Evolutionary conservation across 352 stramenopile species (phyloP).

Genomic region (Bremia lactucae): DNA sequence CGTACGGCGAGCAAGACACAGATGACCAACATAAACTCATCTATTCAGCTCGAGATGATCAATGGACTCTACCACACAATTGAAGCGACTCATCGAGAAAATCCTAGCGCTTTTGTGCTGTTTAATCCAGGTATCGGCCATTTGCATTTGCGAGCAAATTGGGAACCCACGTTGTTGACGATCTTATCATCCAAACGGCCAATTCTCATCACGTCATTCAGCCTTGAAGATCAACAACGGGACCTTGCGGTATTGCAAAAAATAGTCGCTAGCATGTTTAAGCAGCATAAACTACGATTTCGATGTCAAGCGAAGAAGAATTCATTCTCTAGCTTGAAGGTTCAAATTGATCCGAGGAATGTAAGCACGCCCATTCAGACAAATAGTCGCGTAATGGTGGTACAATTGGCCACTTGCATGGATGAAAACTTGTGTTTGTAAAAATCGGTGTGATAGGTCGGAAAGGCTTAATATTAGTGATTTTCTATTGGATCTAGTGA

Average conservation of each 20-base stretch:
- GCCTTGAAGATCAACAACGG: constrained; percentile 40
- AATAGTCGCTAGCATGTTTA: constrained; percentile 12
- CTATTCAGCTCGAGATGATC: constrained; percentile 31
- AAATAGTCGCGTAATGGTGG: constrained; percentile 43
- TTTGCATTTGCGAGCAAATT: constrained; percentile 30
- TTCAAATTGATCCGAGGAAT: constrained; percentile 34
- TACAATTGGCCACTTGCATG: constrained; percentile 17
- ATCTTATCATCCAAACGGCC: constrained; percentile 35
- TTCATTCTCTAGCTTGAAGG: constrained; percentile 52
- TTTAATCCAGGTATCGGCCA: constrained; percentile 71
- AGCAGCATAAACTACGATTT: constrained; percentile 19
- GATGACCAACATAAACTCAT: constrained; percentile 6
- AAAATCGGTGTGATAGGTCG: background rate
- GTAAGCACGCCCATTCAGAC: constrained; percentile 37
- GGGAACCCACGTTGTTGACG: constrained; percentile 40
- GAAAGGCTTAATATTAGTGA: too few relatives aligned
- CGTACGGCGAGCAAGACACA: constrained; percentile 13
- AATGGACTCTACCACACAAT: constrained; percentile 45
- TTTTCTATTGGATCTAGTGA: too few relatives aligned
- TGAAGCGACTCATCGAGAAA: constrained; percentile 9
- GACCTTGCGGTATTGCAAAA: constrained; percentile 37
- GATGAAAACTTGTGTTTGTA: constrained; percentile 1
- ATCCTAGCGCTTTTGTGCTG: constrained; percentile 47
- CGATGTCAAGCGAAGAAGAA: constrained; percentile 34
- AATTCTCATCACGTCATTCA: constrained; percentile 58